phyloP scores from a whole-genome alignment of 352 stramenopile species.

The Pythium aristosporum region DNA sequence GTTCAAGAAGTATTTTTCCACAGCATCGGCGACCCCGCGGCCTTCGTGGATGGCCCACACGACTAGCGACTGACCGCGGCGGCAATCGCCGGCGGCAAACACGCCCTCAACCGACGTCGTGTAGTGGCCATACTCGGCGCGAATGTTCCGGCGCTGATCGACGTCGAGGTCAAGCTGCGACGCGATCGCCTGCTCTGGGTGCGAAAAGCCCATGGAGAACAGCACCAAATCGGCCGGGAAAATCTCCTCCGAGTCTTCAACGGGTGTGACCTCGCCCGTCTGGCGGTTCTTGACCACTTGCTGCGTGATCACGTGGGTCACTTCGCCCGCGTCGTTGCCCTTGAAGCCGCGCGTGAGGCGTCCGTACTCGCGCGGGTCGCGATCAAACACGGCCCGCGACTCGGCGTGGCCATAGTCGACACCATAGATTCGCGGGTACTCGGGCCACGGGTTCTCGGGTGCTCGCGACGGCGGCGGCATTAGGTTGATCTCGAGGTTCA shows the following conservation, averaged over 20 bases:
- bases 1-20: constrained; percentile 83
- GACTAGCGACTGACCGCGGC: constrained; percentile 95
- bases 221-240: constrained; percentile 94
- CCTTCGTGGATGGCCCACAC: constrained; percentile 99
- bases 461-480: constrained; percentile 89
- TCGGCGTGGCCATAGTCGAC: constrained; percentile 98
- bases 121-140: constrained; percentile 93
- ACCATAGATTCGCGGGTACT: constrained; percentile 97
- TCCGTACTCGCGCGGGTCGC: constrained; percentile 89
- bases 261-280: constrained; percentile 66
- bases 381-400: constrained; percentile 89
- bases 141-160: constrained; percentile 94
- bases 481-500: constrained; percentile 97
- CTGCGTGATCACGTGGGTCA: constrained; percentile 76
- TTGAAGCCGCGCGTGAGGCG: constrained; percentile 77
- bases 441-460: constrained; percentile 95
- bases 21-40: constrained; percentile 88
- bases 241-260: constrained; percentile 90
- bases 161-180: constrained; percentile 89
- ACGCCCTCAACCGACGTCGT: constrained; percentile 94
- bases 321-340: constrained; percentile 67
- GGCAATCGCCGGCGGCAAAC: constrained; percentile 97
- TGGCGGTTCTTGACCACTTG: constrained; percentile 54
- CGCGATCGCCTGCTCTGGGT: constrained; percentile 91
- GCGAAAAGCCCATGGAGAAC: constrained; percentile 97